phyloP scores from a whole-genome alignment of 176 grass and related monocot species.

The Carex parvula region DNA sequence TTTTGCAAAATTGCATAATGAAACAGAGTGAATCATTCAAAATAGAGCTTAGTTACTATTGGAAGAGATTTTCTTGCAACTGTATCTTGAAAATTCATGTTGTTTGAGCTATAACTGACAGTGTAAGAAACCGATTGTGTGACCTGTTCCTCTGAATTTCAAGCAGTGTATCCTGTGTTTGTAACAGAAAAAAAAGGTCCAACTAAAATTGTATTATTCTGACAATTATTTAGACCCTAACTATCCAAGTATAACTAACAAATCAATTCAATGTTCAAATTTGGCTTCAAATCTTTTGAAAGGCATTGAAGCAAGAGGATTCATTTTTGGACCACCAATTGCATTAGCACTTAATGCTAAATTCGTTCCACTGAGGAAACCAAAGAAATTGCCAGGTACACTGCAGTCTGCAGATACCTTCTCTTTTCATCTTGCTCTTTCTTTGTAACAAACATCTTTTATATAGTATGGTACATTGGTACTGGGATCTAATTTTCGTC shows the following conservation, averaged over 20 bases:
- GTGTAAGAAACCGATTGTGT: not conserved
- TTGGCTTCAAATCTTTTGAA: not conserved
- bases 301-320: conserved; percentile 97
- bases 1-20: not conserved
- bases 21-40: not conserved
- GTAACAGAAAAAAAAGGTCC: no score
- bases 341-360: conserved; percentile 80
- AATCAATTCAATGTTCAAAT: not conserved
- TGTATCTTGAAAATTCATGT: not conserved
- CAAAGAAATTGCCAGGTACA: conserved; percentile 85
- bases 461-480: not conserved
- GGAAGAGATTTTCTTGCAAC: not conserved
- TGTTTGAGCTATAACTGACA: not conserved
- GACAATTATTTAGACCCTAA: not conserved
- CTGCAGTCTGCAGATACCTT: not conserved
- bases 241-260: not conserved
- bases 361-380: conserved; percentile 90
- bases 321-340: conserved; percentile 83
- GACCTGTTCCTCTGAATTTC: no score
- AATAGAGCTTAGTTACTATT: not conserved
- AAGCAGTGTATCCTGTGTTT: no score
- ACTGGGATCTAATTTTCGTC: not conserved
- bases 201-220: not conserved
- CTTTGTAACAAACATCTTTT: not conserved
- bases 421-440: not conserved